phyloP scores from a whole-genome alignment of 306 rosid genomes.

The Trichosanthes truncata region DNA sequence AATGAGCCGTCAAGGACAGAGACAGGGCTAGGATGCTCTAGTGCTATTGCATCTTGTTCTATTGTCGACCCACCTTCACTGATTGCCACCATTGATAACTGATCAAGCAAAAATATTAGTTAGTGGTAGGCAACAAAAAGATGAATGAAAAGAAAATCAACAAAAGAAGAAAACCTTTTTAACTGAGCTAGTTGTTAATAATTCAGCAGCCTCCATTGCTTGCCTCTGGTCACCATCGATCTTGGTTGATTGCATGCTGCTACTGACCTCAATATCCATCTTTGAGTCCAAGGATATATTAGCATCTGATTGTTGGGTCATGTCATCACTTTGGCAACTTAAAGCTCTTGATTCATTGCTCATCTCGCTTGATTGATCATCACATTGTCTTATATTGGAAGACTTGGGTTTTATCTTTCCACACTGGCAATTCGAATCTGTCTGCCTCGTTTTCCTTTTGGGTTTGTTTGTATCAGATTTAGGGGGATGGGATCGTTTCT shows the following conservation, averaged over 20 bases:
- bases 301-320: conserved; percentile 34
- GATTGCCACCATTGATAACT: conserved; percentile 40
- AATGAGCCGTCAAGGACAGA: conserved; percentile 66
- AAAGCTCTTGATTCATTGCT: conserved; percentile 49
- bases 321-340: conserved; percentile 55
- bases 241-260: conserved; percentile 26
- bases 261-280: conserved; percentile 44
- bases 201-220: conserved; percentile 33
- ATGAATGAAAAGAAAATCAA: conserved; percentile 13
- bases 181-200: conserved; percentile 32
- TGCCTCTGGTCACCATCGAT: conserved; percentile 32
- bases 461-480: conserved; percentile 44
- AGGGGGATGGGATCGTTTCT: conserved; percentile 58
- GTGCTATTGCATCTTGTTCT: conserved; percentile 39
- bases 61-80: conserved; percentile 38
- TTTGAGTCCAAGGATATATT: conserved; percentile 22
- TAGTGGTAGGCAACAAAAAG: conserved; percentile 4
- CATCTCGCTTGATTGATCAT: conserved; percentile 55
- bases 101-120: conserved; percentile 12
- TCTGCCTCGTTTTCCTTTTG: conserved; percentile 38
- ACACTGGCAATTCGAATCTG: conserved; percentile 41
- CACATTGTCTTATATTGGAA: conserved; percentile 29
- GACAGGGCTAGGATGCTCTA: conserved; percentile 71
- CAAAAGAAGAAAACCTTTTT: conserved; percentile 25
- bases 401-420: conserved; percentile 47